A percentile compares a stretch with the other conserved stretches of the same genome.
Conservation (phyloP, 2,329 filamentous ascomycete genomes). For the Trichoderma afroharzianum region DNA sequence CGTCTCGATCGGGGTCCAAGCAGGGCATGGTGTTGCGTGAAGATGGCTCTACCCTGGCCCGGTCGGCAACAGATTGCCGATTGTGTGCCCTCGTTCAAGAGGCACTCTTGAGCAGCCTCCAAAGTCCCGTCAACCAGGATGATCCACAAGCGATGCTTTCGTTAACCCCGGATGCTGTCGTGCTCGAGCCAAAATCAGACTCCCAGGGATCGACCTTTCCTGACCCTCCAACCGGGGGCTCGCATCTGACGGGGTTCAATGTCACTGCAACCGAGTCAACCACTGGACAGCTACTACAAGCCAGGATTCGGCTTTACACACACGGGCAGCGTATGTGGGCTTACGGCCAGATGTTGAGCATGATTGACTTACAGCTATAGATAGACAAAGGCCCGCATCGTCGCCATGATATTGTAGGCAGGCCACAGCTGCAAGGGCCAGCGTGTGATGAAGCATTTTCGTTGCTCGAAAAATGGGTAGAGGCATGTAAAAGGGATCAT, state of each 20-base stretch:
- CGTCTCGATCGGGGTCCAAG: neutral
- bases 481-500: slow-evolving; percentile 11
- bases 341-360: neutral
- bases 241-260: slow-evolving; percentile 14
- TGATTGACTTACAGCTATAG: neutral
- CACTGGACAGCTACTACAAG: neutral
- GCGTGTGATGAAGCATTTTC: slow-evolving; percentile 5
- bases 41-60: slow-evolving; percentile 8
- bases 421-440: slow-evolving; percentile 4
- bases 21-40: slow-evolving; percentile 14
- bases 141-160: neutral
- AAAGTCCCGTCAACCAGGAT: neutral
- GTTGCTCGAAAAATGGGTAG: slow-evolving; percentile 8
- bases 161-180: neutral
- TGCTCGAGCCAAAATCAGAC: slow-evolving; percentile 12
- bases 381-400: neutral
- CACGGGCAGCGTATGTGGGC: slow-evolving; percentile 2
- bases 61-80: slow-evolving; percentile 9
- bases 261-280: neutral
- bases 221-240: slow-evolving; percentile 9
- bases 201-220: slow-evolving; percentile 14
- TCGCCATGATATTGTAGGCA: slow-evolving; percentile 14
- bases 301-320: slow-evolving; percentile 14
- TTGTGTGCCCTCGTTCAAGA: slow-evolving; percentile 11
- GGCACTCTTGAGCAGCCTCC: neutral